Evolutionary conservation across 2,329 filamentous ascomycete species (phyloP).

Genomic region (Aspergillus ustus): DNA sequence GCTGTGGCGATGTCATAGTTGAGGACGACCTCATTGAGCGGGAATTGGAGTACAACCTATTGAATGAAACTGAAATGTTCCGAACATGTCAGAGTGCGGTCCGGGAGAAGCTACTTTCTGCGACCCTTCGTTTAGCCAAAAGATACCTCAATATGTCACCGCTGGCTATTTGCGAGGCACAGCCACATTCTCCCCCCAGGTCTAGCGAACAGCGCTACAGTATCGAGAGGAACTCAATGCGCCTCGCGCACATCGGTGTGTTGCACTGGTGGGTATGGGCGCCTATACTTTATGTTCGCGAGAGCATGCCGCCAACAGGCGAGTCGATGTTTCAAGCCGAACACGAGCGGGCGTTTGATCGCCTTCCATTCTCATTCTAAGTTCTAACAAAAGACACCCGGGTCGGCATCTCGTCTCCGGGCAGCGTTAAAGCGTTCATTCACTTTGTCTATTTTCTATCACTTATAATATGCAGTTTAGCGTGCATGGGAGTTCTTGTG

Average conservation of each 20-base stretch:
- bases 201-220: slow-evolving; percentile 37
- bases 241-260: slow-evolving; percentile 80
- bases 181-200: slow-evolving; percentile 34
- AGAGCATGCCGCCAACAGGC: slow-evolving; percentile 29
- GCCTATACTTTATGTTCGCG: slow-evolving; percentile 67
- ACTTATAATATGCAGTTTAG: slow-evolving; percentile 25
- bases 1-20: slow-evolving; percentile 33
- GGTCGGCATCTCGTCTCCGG: not conserved
- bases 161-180: slow-evolving; percentile 49
- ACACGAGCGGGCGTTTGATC: slow-evolving; percentile 18
- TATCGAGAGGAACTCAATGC: slow-evolving; percentile 65
- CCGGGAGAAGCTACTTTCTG: slow-evolving; percentile 37
- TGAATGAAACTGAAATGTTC: slow-evolving; percentile 38
- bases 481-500: slow-evolving; percentile 23
- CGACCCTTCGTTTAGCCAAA: slow-evolving; percentile 38
- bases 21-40: slow-evolving; percentile 39
- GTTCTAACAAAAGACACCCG: not conserved
- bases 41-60: slow-evolving; percentile 43
- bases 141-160: slow-evolving; percentile 48
- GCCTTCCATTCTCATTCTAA: slow-evolving; percentile 12
- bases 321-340: slow-evolving; percentile 19
- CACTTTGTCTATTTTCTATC: slow-evolving; percentile 6
- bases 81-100: slow-evolving; percentile 39
- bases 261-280: slow-evolving; percentile 92
- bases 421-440: not conserved